Conservation (phyloP, 768 basidiomycete genomes). For the Roridomyces roridus region DNA sequence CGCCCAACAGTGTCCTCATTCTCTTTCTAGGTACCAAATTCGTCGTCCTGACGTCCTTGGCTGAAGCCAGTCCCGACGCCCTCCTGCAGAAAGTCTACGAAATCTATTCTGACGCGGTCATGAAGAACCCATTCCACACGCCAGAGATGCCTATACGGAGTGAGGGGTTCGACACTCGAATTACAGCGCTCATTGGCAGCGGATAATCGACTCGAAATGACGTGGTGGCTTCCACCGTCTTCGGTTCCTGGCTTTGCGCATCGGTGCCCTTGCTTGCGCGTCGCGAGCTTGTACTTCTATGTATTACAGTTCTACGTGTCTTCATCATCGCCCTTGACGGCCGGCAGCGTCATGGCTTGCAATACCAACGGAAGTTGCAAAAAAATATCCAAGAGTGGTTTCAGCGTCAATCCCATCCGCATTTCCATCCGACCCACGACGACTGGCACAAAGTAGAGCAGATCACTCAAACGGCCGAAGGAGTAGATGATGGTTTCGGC, state of each 20-base stretch:
- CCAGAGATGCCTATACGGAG: constrained; percentile 99
- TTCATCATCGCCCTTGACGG: constrained; percentile 1
- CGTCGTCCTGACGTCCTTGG: constrained; percentile 85
- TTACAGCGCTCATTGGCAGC: constrained; percentile 63
- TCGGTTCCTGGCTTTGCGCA: neutral
- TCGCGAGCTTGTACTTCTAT: neutral
- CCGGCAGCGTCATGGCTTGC: constrained; percentile 17
- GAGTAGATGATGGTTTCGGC: neutral
- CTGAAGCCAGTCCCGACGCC: constrained; percentile 70
- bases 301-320: neutral
- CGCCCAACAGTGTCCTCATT: neutral
- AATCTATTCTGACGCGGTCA: constrained; percentile 91
- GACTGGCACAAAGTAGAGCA: constrained; percentile 8
- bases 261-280: neutral
- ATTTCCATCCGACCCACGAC: constrained; percentile 11
- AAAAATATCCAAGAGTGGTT: neutral
- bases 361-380: neutral
- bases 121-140: constrained; percentile 99
- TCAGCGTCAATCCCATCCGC: constrained; percentile 9
- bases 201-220: constrained; percentile 21
- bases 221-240: no score
- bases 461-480: neutral
- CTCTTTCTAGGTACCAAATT: constrained; percentile 85
- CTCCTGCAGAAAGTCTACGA: constrained; percentile 90
- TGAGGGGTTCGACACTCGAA: constrained; percentile 83